Percentiles rank a stretch among this genome's conserved stretches.
Evolutionary conservation across 805 yeast genomes (phyloP).

Genomic region (Lachancea waltii): DNA sequence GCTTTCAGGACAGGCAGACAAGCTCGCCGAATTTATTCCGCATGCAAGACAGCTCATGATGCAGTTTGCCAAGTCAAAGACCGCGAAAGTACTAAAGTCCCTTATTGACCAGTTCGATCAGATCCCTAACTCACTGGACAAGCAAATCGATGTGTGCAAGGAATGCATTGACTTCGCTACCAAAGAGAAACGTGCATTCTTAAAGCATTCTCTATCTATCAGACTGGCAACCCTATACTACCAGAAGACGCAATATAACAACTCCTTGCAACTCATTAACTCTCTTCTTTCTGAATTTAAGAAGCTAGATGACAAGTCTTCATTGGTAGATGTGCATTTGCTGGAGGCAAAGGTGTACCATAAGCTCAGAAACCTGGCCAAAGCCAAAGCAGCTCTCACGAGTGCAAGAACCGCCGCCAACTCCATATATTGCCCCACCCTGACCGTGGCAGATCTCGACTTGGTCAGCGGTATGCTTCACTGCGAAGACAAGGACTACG

Average conservation of each 20-base stretch:
- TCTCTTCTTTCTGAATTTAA: constrained; percentile 77
- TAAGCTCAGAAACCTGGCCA: constrained; percentile 83
- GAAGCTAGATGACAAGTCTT: constrained; percentile 89
- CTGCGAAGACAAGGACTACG: constrained; percentile 95
- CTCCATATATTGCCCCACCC: constrained; percentile 90
- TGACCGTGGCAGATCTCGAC: constrained; percentile 88
- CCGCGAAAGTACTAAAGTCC: constrained; percentile 81
- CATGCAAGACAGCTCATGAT: constrained; percentile 67
- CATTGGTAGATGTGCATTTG: constrained; percentile 90
- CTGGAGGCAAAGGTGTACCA: constrained; percentile 87
- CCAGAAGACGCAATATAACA: constrained; percentile 56
- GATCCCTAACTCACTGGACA: constrained; percentile 55
- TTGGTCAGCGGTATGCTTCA: constrained; percentile 91
- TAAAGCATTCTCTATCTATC: constrained; percentile 82
- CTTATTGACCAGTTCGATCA: constrained; percentile 72
- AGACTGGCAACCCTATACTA: constrained; percentile 73
- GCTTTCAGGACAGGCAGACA: constrained; percentile 38
- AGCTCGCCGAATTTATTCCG: constrained; percentile 56
- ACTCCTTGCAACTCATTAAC: constrained; percentile 66
- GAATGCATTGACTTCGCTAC: constrained; percentile 86
- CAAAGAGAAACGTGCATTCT: constrained; percentile 73
- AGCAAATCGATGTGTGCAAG: constrained; percentile 66
- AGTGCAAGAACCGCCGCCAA: constrained; percentile 98
- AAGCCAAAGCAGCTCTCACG: constrained; percentile 85
- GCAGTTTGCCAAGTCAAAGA: constrained; percentile 84